Percentiles rank a stretch among this genome's conserved stretches.
phyloP scores from a whole-genome alignment of 805 yeast species.

The Wickerhamiella galacta region DNA sequence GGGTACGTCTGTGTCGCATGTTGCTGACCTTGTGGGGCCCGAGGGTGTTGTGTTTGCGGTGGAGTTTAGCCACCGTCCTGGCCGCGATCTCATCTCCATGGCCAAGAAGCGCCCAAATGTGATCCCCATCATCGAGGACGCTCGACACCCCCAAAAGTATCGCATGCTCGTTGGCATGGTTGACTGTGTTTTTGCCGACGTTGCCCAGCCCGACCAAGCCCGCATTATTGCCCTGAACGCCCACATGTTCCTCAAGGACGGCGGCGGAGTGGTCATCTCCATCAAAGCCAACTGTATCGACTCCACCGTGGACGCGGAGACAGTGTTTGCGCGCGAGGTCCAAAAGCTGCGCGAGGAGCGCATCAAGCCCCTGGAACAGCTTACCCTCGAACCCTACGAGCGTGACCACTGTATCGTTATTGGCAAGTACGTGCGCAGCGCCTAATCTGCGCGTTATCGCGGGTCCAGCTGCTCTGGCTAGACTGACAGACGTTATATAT shows the following conservation, averaged over 20 bases:
- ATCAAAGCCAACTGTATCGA: conserved; percentile 99
- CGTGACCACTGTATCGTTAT: conserved; percentile 99
- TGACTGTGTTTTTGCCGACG: conserved; percentile 97
- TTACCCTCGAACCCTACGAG: conserved; percentile 98
- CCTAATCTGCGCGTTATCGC: too few relatives aligned
- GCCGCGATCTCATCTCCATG: conserved; percentile 97
- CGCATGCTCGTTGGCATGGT: conserved; percentile 99
- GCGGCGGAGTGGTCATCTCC: conserved; percentile 96
- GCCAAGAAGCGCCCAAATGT: conserved; percentile 99
- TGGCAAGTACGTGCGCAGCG: conserved; percentile 91
- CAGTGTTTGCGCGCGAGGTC: conserved; percentile 98
- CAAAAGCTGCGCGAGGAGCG: conserved; percentile 98
- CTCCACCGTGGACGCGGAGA: conserved; percentile 98
- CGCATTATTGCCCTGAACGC: conserved; percentile 98
- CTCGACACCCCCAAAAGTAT: conserved; percentile 99
- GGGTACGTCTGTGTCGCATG: conserved; percentile 98
- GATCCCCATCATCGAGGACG: conserved; percentile 97
- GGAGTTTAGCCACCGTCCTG: conserved; percentile 98
- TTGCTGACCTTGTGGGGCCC: conserved; percentile 96
- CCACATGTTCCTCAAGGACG: conserved; percentile 93
- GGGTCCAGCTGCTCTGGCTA: too few relatives aligned
- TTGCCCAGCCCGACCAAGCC: conserved; percentile 99
- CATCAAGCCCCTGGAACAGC: conserved; percentile 95
- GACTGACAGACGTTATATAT: too few relatives aligned
- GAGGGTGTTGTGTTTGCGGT: conserved; percentile 98